These are phyloP conservation scores for Paramecium sonneborni DNA, from an alignment of 73 alveolate species.

Conservation along the genomic window DNA sequence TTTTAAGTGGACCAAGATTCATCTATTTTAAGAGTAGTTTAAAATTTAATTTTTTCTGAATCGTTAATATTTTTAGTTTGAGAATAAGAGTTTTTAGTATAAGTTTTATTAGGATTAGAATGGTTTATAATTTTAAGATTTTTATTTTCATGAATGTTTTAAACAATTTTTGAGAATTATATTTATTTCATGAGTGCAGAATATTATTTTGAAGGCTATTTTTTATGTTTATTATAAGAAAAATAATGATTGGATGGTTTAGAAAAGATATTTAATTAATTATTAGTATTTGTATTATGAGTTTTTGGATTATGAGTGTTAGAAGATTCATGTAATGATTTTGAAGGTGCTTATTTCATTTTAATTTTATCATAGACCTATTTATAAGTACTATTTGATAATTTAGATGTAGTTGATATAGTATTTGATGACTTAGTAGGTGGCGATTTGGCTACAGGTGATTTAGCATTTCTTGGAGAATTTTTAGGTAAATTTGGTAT, in stretches of 20 bases:
- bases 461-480: constrained; percentile 6
- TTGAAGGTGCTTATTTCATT: background rate
- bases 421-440: background rate
- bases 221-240: background rate
- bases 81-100: background rate
- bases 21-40: background rate
- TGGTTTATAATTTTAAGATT: background rate
- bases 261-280: background rate
- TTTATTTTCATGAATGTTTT: background rate
- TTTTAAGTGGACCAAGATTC: background rate
- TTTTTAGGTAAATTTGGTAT: background rate
- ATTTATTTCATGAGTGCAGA: background rate
- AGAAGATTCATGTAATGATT: background rate
- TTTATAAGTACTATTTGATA: background rate
- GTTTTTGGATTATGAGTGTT: background rate
- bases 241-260: background rate
- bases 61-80: background rate
- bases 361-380: background rate
- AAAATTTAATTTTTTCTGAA: background rate
- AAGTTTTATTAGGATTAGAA: background rate
- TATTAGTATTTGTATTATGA: background rate
- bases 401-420: constrained; percentile 2
- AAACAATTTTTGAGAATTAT: background rate
- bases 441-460: background rate
- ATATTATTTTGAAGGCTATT: background rate